These are phyloP conservation scores for Xylaria curta DNA, from an alignment of 495 filamentous ascomycete species.

Conservation along the genomic window DNA sequence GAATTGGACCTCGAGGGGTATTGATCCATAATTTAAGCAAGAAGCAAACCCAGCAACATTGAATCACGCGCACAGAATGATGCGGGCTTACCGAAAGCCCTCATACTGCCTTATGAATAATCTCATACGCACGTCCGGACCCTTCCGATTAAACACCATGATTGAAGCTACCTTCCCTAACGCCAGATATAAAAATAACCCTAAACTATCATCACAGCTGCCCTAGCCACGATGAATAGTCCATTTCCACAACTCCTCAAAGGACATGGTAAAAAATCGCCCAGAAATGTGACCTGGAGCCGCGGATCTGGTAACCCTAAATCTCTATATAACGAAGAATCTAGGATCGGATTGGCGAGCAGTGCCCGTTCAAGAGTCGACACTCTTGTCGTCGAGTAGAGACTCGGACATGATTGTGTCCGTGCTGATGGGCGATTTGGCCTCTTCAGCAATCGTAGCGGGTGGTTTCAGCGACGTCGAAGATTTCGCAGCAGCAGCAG, in stretches of 20 bases:
- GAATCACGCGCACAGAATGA: slow-evolving; percentile 1
- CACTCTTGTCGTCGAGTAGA: slow-evolving; percentile 41
- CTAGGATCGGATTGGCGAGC: not conserved
- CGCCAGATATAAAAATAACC: slow-evolving; percentile 22
- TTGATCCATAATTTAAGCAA: not conserved
- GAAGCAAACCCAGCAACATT: not conserved
- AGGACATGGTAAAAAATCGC: slow-evolving; percentile 1
- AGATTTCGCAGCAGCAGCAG: slow-evolving; percentile 47
- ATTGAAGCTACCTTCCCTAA: slow-evolving; percentile 17
- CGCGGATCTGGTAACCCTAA: not conserved
- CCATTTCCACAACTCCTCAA: slow-evolving; percentile 24
- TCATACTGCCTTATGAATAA: slow-evolving; percentile 14
- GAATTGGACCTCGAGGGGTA: not conserved
- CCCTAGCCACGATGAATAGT: not conserved
- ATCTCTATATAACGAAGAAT: slow-evolving; percentile 14
- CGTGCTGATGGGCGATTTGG: slow-evolving; percentile 47
- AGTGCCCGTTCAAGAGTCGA: slow-evolving; percentile 26
- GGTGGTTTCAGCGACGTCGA: slow-evolving; percentile 43
- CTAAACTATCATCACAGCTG: slow-evolving; percentile 3
- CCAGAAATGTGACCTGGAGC: not conserved
- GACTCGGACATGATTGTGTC: slow-evolving; percentile 41
- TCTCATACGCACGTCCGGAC: not conserved
- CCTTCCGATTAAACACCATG: slow-evolving; percentile 21
- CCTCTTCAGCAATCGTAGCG: slow-evolving; percentile 44
- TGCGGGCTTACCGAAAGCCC: slow-evolving; percentile 10